These are phyloP conservation scores for Trichoderma breve DNA, from an alignment of 2,329 filamentous ascomycete genomes.

Conservation along the genomic window DNA sequence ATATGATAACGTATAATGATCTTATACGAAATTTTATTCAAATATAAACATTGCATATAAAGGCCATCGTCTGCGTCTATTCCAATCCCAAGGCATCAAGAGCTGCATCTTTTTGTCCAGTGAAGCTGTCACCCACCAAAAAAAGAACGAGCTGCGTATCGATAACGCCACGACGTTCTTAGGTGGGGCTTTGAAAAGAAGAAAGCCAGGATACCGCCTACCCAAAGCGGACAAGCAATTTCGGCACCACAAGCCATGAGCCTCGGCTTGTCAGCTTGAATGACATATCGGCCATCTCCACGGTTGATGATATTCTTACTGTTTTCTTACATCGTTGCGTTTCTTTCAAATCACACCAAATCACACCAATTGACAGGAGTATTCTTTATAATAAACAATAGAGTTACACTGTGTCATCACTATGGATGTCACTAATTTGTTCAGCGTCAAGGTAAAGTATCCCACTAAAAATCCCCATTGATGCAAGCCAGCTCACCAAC, in stretches of 20 bases:
- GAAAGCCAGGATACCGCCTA: not conserved
- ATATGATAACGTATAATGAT: not conserved
- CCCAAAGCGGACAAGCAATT: not conserved
- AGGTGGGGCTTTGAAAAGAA: not conserved
- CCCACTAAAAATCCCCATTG: not conserved
- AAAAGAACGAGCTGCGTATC: not conserved
- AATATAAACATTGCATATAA: not conserved
- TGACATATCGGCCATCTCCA: not conserved
- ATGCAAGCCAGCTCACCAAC: not conserved
- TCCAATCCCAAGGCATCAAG: not conserved
- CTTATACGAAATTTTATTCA: not conserved
- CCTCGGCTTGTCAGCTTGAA: not conserved
- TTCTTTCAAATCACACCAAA: not conserved
- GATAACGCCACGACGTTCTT: not conserved
- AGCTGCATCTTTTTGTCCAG: not conserved
- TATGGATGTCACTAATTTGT: constrained; percentile 2
- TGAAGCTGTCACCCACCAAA: not conserved
- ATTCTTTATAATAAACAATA: not conserved
- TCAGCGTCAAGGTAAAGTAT: constrained; percentile 8
- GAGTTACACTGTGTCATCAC: not conserved
- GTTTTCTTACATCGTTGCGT: not conserved
- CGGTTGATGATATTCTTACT: not conserved
- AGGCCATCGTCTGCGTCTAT: not conserved
- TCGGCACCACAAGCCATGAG: not conserved
- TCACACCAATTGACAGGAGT: not conserved